These are phyloP conservation scores for Aurantiochytrium sp. DNA, from an alignment of 108 stramenopile species.

Conservation along the genomic window DNA sequence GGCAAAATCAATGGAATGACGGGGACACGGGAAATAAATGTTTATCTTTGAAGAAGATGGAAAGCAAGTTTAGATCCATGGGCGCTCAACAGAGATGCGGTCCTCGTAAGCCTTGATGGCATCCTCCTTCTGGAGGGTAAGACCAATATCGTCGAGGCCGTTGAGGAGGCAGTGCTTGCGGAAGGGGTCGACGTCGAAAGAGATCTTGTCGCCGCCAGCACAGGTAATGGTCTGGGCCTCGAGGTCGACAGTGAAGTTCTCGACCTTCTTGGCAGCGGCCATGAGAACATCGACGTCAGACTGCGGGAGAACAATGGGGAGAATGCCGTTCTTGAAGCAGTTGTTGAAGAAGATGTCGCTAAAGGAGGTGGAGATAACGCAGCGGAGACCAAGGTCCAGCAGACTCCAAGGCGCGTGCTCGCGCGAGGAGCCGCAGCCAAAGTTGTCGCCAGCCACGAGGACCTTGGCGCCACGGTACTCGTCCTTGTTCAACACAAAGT, in stretches of 20 bases:
- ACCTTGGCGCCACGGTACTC: conserved; percentile 68
- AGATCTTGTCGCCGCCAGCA: conserved; percentile 58
- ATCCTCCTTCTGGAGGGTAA: conserved; percentile 74
- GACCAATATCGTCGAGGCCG: conserved; percentile 86
- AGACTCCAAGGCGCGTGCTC: conserved; percentile 94
- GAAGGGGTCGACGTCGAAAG: conserved; percentile 80
- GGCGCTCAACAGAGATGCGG: conserved; percentile 55
- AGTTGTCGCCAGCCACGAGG: conserved; percentile 83
- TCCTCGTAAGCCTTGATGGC: conserved; percentile 70
- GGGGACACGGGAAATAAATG: background rate
- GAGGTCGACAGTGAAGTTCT: conserved; percentile 73
- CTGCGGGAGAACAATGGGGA: conserved; percentile 68
- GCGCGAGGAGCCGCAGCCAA: conserved; percentile 78
- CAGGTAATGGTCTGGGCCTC: conserved; percentile 73
- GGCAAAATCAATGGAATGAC: too few relatives aligned
- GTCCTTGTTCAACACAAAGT: conserved; percentile 76
- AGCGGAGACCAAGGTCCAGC: conserved; percentile 79
- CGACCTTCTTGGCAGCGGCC: conserved; percentile 60
- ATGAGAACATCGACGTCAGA: conserved; percentile 64
- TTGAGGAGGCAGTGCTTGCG: conserved; percentile 76
- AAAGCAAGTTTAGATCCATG: conserved; percentile 65
- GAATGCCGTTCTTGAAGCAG: conserved; percentile 93
- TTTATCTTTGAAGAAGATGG: conserved; percentile 63
- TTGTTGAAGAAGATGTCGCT: conserved; percentile 94
- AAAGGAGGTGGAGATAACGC: conserved; percentile 77